These are phyloP conservation scores for Scedosporium aurantiacum DNA, from an alignment of 2,329 filamentous ascomycete species.

Conservation along the genomic window DNA sequence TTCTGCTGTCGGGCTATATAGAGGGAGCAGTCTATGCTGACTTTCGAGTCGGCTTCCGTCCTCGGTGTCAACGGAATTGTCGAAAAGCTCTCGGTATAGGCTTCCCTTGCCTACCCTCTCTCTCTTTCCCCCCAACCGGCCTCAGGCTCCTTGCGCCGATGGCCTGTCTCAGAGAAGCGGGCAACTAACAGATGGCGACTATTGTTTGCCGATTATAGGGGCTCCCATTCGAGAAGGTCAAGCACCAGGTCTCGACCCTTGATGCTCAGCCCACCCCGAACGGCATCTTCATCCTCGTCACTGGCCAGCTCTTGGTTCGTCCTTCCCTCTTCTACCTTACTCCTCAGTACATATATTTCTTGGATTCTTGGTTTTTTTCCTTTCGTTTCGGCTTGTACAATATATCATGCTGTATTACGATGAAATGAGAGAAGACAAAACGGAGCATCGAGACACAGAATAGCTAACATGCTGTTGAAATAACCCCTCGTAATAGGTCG, in stretches of 20 bases:
- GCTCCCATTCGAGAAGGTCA: slow-evolving; percentile 72
- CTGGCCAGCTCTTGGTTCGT: slow-evolving; percentile 70
- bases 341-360: too few species aligned
- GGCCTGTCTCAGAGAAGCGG: too few species aligned
- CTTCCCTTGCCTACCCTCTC: not conserved
- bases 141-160: too few species aligned
- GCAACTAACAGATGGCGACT: slow-evolving; percentile 3
- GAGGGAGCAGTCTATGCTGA: slow-evolving; percentile 82
- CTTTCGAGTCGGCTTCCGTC: slow-evolving; percentile 66
- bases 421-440: not conserved
- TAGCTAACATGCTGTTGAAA: not conserved
- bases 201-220: slow-evolving; percentile 32
- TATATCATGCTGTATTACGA: too few species aligned
- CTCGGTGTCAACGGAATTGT: slow-evolving; percentile 57
- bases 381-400: not conserved
- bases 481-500: slow-evolving; percentile 48
- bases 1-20: slow-evolving; percentile 25
- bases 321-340: not conserved
- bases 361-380: not conserved
- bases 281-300: slow-evolving; percentile 77
- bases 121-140: slow-evolving; percentile 3
- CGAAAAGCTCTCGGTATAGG: slow-evolving; percentile 68
- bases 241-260: slow-evolving; percentile 64
- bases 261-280: slow-evolving; percentile 72
- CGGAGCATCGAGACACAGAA: not conserved